A percentile compares a stretch with the other conserved stretches of the same genome.
phyloP scores from a whole-genome alignment of 371 early-diverging fungal species.

The Coemansia sp. region DNA sequence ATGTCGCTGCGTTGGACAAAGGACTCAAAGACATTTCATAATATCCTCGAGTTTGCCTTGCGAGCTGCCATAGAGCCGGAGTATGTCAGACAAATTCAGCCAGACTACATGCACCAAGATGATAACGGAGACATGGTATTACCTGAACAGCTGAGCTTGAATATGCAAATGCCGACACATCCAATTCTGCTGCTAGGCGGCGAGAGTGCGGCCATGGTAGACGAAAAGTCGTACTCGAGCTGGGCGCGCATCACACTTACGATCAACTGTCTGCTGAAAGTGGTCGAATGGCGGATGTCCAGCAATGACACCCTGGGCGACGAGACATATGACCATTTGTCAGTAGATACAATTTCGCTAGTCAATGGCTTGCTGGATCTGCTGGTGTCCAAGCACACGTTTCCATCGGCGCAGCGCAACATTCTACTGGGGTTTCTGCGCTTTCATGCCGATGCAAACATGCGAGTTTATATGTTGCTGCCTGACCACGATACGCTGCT shows the following conservation, averaged over 20 bases:
- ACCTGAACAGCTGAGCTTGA: not conserved
- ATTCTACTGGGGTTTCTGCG: conserved; percentile 38
- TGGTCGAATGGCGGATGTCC: conserved; percentile 34
- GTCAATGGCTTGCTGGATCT: conserved; percentile 32
- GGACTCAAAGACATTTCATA: conserved; percentile 53
- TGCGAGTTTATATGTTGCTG: conserved; percentile 37
- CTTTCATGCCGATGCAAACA: conserved; percentile 37
- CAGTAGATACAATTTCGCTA: conserved; percentile 34
- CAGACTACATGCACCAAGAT: conserved; percentile 33
- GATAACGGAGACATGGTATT: conserved; percentile 10
- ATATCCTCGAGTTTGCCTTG: conserved; percentile 49
- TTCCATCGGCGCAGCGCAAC: conserved; percentile 38
- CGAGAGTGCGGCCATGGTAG: not conserved
- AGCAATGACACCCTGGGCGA: conserved; percentile 27
- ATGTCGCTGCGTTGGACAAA: conserved; percentile 45
- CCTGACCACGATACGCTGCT: conserved; percentile 37
- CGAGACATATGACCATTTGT: conserved; percentile 9
- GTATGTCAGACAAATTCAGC: conserved; percentile 42
- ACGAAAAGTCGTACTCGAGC: conserved; percentile 27
- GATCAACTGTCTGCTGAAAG: conserved; percentile 19
- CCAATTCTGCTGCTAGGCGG: conserved; percentile 6
- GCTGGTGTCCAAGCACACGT: conserved; percentile 33
- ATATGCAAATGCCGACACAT: conserved; percentile 1
- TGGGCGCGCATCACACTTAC: conserved; percentile 23
- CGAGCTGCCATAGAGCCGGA: conserved; percentile 25